Evolutionary conservation across 2,329 filamentous ascomycete species (phyloP), one percentile per base, ranked within the genome.

Genomic region (Alternaria ventricosa): DNA sequence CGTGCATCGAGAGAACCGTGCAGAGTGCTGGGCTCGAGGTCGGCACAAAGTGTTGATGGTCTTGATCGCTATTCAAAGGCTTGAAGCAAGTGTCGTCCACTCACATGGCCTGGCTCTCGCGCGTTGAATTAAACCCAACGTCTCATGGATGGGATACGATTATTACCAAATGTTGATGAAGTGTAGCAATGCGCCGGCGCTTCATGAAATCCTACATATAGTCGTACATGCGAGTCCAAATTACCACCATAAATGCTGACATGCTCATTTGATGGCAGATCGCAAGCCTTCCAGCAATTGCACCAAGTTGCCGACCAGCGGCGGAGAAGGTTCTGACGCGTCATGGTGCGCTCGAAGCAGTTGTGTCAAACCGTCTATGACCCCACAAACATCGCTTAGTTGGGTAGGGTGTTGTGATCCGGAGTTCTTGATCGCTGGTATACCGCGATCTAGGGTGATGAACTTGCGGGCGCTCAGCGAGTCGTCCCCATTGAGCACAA

Each of bases 281-380:
- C 86, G 85, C 56, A 92, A 76, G 66, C 89, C 88, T 65, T 85
- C 85, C 70, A 92, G 86, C 68, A 92, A 78, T 49, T 88, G 84
- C 49, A 88, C 86, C 51, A 92, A 75, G 64, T 92, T 92, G 69
- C 91, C 89, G 2, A 92, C 89, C 47, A 93, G 83, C 1, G 89
- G 86, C 12, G 90, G 87, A 43, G 67, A 72, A 11, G 68, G 71
- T 62, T 78, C 75, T 7, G 71, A 55, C 46, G 62, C 72, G 65
- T 71, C 70, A 47, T 77, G 70, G 62, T 84, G 88, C 75, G 67
- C 89, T 89, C 43, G 81, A 77, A 92, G 81, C 10, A 90, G 80
- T 41, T 86, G 84, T 57, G 89, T 84, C 3, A 87, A 83, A 20
- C 87, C 79, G 15, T 86, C 83, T 83, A 92, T 89, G 41, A 88